Conservation (phyloP, 2,329 filamentous ascomycete genomes). For the Pyrenophora graminea region DNA sequence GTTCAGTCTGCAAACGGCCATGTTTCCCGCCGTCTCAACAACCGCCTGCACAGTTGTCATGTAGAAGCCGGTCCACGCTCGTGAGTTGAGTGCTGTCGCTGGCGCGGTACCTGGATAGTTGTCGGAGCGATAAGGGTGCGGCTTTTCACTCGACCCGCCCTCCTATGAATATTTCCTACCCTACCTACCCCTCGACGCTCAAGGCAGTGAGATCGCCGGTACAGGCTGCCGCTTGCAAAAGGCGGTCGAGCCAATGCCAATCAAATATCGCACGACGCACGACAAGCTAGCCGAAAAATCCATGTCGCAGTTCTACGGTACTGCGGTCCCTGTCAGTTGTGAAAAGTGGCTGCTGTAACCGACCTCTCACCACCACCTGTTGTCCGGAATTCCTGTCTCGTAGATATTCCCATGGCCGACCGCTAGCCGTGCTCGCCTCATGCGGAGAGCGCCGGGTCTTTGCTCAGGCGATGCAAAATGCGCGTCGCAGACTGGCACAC, state of each 20-base stretch:
- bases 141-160: conserved; percentile 21
- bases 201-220: conserved; percentile 27
- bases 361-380: conserved; percentile 15
- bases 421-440: too few relatives aligned
- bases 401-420: neutral
- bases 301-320: conserved; percentile 20
- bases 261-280: conserved; percentile 8
- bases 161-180: conserved; percentile 16
- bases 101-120: conserved; percentile 27
- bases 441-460: conserved; percentile 3
- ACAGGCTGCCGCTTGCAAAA: conserved; percentile 30
- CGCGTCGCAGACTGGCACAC: conserved; percentile 18
- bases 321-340: conserved; percentile 14
- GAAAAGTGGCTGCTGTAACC: conserved; percentile 16
- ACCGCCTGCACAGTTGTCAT: neutral
- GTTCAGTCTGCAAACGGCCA: conserved; percentile 8
- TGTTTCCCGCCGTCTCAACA: neutral
- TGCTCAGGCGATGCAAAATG: conserved; percentile 7
- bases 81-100: too few relatives aligned
- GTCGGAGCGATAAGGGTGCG: conserved; percentile 22
- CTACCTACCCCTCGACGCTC: conserved; percentile 18
- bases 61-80: neutral
- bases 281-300: conserved; percentile 15
- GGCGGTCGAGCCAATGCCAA: conserved; percentile 31
- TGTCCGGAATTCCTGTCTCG: neutral